These are phyloP conservation scores for Thymus quinquecostatus DNA, from an alignment of 257 asterid genomes.

Conservation along the genomic window DNA sequence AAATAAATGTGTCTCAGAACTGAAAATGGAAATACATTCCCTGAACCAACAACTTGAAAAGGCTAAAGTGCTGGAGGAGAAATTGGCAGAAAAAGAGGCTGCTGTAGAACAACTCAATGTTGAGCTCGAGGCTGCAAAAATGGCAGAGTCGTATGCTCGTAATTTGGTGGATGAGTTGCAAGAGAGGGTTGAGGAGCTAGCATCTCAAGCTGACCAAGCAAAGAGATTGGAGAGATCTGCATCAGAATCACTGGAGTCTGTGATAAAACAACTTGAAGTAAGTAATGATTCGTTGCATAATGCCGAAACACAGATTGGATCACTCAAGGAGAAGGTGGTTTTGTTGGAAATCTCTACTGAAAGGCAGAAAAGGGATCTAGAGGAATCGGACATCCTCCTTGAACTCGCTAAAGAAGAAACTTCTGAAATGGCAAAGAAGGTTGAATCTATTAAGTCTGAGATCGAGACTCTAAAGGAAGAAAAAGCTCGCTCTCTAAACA, in stretches of 20 bases:
- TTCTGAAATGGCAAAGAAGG: slow-evolving; percentile 58
- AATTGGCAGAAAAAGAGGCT: slow-evolving; percentile 68
- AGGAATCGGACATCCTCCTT: slow-evolving; percentile 63
- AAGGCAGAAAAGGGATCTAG: slow-evolving; percentile 71
- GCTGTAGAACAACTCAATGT: slow-evolving; percentile 76
- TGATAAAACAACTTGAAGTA: slow-evolving; percentile 83
- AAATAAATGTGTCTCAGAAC: slow-evolving; percentile 52
- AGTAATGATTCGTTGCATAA: slow-evolving; percentile 73
- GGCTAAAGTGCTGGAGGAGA: slow-evolving; percentile 56
- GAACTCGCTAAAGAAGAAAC: slow-evolving; percentile 67
- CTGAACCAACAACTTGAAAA: slow-evolving; percentile 63
- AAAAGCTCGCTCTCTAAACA: slow-evolving; percentile 63
- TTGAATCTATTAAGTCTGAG: slow-evolving; percentile 66
- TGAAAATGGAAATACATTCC: slow-evolving; percentile 64
- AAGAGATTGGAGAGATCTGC: slow-evolving; percentile 82
- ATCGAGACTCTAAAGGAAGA: slow-evolving; percentile 69
- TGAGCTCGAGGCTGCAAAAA: slow-evolving; percentile 84
- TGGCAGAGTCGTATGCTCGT: slow-evolving; percentile 78
- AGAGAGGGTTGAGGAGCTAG: slow-evolving; percentile 60
- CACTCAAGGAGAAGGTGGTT: slow-evolving; percentile 79
- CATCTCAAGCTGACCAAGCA: slow-evolving; percentile 70
- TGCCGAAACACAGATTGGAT: slow-evolving; percentile 68
- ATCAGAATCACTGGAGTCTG: slow-evolving; percentile 77
- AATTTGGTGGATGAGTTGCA: slow-evolving; percentile 79
- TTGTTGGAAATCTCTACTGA: slow-evolving; percentile 67